Evolutionary conservation across 805 yeast species (phyloP).

Genomic region (Kluyveromyces dobzhanskii): DNA sequence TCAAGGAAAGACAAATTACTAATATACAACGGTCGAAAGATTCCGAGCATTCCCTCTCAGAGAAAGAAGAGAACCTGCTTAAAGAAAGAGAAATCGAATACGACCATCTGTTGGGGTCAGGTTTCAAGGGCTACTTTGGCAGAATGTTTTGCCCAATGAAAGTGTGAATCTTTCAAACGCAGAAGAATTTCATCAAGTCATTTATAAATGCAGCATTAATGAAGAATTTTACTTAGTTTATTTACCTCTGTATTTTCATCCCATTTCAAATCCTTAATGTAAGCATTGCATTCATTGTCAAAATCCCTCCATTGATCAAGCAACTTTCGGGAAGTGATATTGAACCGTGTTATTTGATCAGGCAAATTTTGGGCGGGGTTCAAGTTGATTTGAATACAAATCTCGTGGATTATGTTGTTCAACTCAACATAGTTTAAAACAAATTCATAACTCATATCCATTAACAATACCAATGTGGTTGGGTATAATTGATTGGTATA

Average conservation of each 20-base stretch:
- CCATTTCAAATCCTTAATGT: slow-evolving; percentile 44
- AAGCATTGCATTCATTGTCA: slow-evolving; percentile 33
- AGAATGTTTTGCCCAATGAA: slow-evolving; percentile 20
- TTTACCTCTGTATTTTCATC: slow-evolving; percentile 44
- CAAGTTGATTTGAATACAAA: slow-evolving; percentile 26
- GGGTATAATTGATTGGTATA: slow-evolving; percentile 35
- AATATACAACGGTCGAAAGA: slow-evolving; percentile 9
- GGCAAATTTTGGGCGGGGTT: slow-evolving; percentile 19
- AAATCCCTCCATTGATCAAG: slow-evolving; percentile 37
- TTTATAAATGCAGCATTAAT: slow-evolving; percentile 7
- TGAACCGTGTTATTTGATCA: slow-evolving; percentile 25
- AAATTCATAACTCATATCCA: slow-evolving; percentile 34
- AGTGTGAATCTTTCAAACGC: not conserved
- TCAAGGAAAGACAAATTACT: slow-evolving; percentile 13
- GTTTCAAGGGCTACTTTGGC: slow-evolving; percentile 13
- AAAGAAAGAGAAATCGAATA: slow-evolving; percentile 12
- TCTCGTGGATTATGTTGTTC: slow-evolving; percentile 29
- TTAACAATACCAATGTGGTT: slow-evolving; percentile 33
- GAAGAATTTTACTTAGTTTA: slow-evolving; percentile 35
- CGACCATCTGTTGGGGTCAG: slow-evolving; percentile 13
- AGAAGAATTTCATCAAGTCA: not conserved
- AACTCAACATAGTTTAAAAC: slow-evolving; percentile 32
- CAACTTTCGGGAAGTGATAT: slow-evolving; percentile 34
- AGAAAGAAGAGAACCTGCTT: slow-evolving; percentile 5
- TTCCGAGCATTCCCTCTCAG: slow-evolving; percentile 1